Evolutionary conservation across 192 early-diverging fungal genomes (phyloP).

Genomic region (Linnemannia exigua): DNA sequence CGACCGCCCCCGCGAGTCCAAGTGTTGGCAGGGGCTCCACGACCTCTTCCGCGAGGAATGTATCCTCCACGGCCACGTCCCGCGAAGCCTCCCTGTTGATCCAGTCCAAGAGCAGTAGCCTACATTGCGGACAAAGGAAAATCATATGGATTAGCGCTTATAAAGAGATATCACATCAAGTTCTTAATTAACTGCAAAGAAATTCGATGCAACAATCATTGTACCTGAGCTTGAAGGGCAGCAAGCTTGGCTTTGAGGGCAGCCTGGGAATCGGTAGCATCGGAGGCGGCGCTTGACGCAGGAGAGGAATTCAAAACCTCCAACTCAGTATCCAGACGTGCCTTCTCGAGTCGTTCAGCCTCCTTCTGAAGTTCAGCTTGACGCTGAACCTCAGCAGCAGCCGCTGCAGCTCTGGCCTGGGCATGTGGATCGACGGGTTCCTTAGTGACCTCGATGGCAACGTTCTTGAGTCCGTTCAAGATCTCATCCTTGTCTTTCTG

Average conservation of each 20-base stretch:
- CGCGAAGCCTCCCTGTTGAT: conserved; percentile 42
- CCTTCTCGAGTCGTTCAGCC: conserved; percentile 43
- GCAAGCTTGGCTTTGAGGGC: conserved; percentile 71
- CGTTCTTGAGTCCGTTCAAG: conserved; percentile 62
- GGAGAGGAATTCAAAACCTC: conserved; percentile 54
- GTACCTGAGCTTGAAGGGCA: conserved; percentile 73
- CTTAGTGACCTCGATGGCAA: conserved; percentile 60
- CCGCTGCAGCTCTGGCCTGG: conserved; percentile 48
- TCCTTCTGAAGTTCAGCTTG: conserved; percentile 58
- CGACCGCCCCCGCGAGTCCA: conserved; percentile 62
- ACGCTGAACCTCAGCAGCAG: conserved; percentile 50
- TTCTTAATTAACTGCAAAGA: no score
- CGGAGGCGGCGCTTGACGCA: conserved; percentile 24
- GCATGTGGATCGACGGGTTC: conserved; percentile 49
- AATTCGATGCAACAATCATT: neutral
- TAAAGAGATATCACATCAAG: no score
- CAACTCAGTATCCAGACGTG: conserved; percentile 66
- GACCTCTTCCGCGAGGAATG: conserved; percentile 60
- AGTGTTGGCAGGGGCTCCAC: conserved; percentile 58
- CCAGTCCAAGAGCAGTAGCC: conserved; percentile 47
- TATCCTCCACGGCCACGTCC: conserved; percentile 49
- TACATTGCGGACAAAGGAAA: no score
- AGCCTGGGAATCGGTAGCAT: conserved; percentile 53
- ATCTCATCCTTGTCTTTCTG: conserved; percentile 64
- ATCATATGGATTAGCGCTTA: no score